Conservation (phyloP, 1,284 basidiomycete species). For the Lignosus rhinocerotis region DNA sequence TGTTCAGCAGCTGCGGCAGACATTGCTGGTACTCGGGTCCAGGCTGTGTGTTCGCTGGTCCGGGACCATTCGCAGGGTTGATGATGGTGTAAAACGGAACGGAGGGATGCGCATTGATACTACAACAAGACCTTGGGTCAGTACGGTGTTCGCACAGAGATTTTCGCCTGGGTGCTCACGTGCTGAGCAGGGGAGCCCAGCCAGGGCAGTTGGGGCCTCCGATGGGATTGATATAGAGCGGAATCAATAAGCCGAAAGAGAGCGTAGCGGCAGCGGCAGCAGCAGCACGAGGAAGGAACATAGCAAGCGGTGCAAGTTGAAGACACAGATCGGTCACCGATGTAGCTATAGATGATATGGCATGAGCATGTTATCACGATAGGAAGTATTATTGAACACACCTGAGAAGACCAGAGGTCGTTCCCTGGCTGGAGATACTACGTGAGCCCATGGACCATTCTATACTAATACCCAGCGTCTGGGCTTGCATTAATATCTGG, state of each 20-base stretch:
- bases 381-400: too few relatives aligned
- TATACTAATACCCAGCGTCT: too few relatives aligned
- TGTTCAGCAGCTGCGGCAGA: conserved; percentile 26
- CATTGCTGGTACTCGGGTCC: conserved; percentile 36
- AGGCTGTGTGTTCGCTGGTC: conserved; percentile 28
- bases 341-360: too few relatives aligned
- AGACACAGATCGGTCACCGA: too few relatives aligned
- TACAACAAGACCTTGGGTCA: conserved; percentile 10
- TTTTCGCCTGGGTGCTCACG: conserved; percentile 1
- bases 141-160: not conserved
- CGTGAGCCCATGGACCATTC: too few relatives aligned
- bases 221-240: conserved; percentile 23
- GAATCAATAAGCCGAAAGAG: conserved; percentile 22
- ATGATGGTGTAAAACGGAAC: conserved; percentile 37
- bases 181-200: conserved; percentile 19
- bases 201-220: conserved; percentile 15
- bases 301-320: not conserved
- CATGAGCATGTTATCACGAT: too few relatives aligned
- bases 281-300: not conserved
- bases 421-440: too few relatives aligned
- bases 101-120: conserved; percentile 31
- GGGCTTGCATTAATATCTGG: too few relatives aligned
- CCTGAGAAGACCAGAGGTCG: too few relatives aligned
- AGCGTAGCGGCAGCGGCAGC: conserved; percentile 14
- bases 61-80: conserved; percentile 40